Percentiles rank a stretch among this genome's conserved stretches.
Conservation (phyloP, 805 yeast genomes). For the Spathaspora sp. region DNA sequence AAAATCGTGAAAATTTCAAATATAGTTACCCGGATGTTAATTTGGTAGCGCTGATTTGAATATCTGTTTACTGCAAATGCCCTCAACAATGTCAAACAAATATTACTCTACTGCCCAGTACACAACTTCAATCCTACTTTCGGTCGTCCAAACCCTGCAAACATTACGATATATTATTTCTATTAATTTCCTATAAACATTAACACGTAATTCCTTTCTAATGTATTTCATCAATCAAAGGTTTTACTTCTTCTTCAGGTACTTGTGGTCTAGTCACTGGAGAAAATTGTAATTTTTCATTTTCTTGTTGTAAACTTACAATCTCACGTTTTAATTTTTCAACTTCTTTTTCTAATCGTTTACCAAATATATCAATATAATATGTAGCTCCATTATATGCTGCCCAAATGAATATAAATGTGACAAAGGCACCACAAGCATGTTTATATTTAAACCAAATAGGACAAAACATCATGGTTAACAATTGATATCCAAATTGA, state of each 20-base stretch:
- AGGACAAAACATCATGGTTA: conserved; percentile 87
- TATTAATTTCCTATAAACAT: background rate
- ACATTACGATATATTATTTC: background rate
- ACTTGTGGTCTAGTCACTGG: conserved; percentile 14
- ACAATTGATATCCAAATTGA: conserved; percentile 82
- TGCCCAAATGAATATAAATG: conserved; percentile 73
- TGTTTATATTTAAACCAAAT: conserved; percentile 73
- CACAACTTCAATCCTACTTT: background rate
- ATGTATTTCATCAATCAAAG: background rate
- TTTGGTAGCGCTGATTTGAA: background rate
- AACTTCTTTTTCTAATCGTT: conserved; percentile 83
- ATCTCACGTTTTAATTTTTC: conserved; percentile 66
- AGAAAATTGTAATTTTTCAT: conserved; percentile 14
- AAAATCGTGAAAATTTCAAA: background rate
- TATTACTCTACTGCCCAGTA: too few relatives aligned
- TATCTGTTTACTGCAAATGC: background rate
- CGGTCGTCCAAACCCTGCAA: too few relatives aligned
- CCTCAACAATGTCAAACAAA: background rate
- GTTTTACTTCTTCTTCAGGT: conserved; percentile 5
- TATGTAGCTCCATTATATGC: conserved; percentile 93
- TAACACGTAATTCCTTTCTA: background rate
- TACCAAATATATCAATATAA: conserved; percentile 89
- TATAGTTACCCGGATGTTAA: background rate
- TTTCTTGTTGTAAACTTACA: conserved; percentile 49
- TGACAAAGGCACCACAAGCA: conserved; percentile 65